Conservation (phyloP, 768 basidiomycete species). For the Rhizopogon vinicolor region DNA sequence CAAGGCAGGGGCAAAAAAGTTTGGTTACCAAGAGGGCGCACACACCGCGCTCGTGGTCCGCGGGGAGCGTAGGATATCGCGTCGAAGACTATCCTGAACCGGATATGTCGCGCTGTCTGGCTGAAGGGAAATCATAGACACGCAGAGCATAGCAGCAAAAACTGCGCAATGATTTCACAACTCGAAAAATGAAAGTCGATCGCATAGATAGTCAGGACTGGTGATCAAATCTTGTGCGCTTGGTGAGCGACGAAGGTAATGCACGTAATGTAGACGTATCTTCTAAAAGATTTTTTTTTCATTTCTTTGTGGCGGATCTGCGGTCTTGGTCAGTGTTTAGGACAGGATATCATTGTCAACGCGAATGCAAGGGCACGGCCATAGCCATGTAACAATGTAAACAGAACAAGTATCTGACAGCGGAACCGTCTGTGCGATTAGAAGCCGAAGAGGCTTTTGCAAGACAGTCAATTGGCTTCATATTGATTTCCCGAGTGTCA, state of each 20-base stretch:
- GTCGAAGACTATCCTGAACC: no score
- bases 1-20: neutral
- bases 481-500: constrained; percentile 36
- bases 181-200: neutral
- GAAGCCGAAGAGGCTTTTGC: constrained; percentile 10
- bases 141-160: neutral
- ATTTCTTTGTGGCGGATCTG: neutral
- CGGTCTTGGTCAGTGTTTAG: neutral
- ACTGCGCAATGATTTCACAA: no score
- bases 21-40: neutral
- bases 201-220: neutral
- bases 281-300: neutral
- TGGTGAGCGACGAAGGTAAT: neutral
- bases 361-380: neutral
- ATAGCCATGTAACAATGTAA: neutral
- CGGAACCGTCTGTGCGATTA: constrained; percentile 45
- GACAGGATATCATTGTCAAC: neutral
- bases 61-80: no score
- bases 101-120: neutral
- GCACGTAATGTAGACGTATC: neutral
- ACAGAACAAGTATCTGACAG: constrained; percentile 42
- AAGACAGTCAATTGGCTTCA: constrained; percentile 57
- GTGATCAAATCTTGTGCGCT: neutral
- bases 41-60: neutral
- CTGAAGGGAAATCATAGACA: neutral